Conservation (phyloP, 2,329 filamentous ascomycete genomes). For the Hypocreales sp. region DNA sequence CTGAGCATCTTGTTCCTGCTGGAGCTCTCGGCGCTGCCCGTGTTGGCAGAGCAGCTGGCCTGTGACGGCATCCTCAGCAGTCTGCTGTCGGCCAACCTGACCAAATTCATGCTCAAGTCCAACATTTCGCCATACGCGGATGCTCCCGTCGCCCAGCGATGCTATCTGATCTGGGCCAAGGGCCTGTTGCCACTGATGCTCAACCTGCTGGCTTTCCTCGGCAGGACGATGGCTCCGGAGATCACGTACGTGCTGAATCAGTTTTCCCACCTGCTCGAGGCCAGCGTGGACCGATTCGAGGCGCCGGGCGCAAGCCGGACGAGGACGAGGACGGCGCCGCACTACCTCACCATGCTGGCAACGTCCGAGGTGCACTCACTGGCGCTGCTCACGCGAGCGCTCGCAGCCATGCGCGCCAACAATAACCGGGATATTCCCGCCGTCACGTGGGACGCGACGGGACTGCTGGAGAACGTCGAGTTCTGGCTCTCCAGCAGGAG, state of each 20-base stretch:
- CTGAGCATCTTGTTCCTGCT: conserved; percentile 80
- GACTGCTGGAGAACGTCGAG: conserved; percentile 68
- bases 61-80: conserved; percentile 72
- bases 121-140: conserved; percentile 68
- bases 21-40: conserved; percentile 66
- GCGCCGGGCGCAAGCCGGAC: conserved; percentile 39
- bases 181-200: conserved; percentile 78
- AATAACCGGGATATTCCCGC: conserved; percentile 59
- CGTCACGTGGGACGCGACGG: conserved; percentile 58
- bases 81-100: conserved; percentile 64
- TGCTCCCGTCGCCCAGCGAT: conserved; percentile 48
- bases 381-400: conserved; percentile 57
- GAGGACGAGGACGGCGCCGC: conserved; percentile 28
- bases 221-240: conserved; percentile 68
- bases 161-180: conserved; percentile 82
- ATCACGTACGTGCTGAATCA: conserved; percentile 78
- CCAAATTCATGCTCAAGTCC: conserved; percentile 56
- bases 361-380: conserved; percentile 69
- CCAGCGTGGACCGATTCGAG: conserved; percentile 60
- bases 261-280: conserved; percentile 63
- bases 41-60: conserved; percentile 78
- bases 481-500: conserved; percentile 59
- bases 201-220: conserved; percentile 73
- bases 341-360: conserved; percentile 57
- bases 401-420: conserved; percentile 47